Conservation (phyloP, 176 grass and related monocot species). For the Phoenix dactylifera region DNA sequence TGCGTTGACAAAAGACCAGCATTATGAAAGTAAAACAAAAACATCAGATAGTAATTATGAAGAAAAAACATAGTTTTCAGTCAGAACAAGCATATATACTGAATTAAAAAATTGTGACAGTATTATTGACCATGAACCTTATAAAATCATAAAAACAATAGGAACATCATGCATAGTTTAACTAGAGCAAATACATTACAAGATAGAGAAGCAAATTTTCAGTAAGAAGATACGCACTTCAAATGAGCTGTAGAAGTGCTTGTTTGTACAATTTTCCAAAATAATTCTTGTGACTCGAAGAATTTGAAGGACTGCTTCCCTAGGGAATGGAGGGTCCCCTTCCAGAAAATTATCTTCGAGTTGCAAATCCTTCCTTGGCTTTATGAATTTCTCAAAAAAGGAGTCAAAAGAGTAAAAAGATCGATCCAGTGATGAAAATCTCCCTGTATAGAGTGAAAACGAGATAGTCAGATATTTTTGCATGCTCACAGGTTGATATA, state of each 20-base stretch:
- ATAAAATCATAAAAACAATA: no score
- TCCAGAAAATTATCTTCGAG: slow-evolving; percentile 59
- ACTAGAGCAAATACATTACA: no score
- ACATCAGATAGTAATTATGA: slow-evolving; percentile 6
- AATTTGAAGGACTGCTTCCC: slow-evolving; percentile 64
- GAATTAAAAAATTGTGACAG: no score
- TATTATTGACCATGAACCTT: no score
- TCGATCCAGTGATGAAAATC: slow-evolving; percentile 79
- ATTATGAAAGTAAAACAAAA: slow-evolving; percentile 7
- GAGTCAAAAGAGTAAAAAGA: slow-evolving; percentile 67
- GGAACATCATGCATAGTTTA: no score
- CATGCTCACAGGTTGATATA: no score
- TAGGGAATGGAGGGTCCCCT: slow-evolving; percentile 51
- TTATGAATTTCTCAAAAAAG: slow-evolving; percentile 58
- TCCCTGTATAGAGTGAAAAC: slow-evolving; percentile 37
- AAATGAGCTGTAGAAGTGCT: slow-evolving; percentile 56
- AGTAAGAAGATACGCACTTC: slow-evolving; percentile 33
- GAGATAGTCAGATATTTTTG: slow-evolving; percentile 6
- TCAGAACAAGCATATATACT: no score
- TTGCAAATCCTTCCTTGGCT: slow-evolving; percentile 52
- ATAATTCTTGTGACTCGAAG: slow-evolving; percentile 66
- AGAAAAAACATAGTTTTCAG: no score
- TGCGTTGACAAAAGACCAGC: slow-evolving; percentile 18
- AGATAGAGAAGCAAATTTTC: background rate
- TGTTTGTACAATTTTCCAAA: slow-evolving; percentile 73